These are phyloP conservation scores for Retiboletus fuscus DNA, from an alignment of 1,284 basidiomycete species.

Conservation along the genomic window DNA sequence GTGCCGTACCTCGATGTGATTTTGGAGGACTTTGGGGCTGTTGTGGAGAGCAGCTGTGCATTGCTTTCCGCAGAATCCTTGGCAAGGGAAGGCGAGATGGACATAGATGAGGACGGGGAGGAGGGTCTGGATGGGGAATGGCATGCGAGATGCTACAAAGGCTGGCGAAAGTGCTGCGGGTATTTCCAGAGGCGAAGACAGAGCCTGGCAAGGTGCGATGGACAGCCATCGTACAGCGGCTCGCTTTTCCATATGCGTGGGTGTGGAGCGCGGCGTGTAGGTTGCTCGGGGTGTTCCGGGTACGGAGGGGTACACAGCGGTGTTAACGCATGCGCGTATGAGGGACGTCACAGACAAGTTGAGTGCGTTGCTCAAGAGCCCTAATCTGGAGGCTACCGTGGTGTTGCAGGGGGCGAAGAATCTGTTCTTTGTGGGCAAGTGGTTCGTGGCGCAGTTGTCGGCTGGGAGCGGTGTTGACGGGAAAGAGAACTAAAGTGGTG, in stretches of 20 bases:
- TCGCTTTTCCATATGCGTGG: slow-evolving; percentile 96
- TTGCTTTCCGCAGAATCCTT: slow-evolving; percentile 22
- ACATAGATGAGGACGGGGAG: slow-evolving; percentile 55
- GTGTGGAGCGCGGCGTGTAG: slow-evolving; percentile 87
- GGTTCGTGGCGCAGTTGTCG: no score
- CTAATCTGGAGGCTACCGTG: slow-evolving; percentile 81
- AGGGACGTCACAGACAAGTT: no score
- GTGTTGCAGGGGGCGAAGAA: no score
- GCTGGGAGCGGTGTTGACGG: no score
- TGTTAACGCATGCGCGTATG: slow-evolving; percentile 67
- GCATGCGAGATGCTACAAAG: no score
- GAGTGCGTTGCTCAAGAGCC: no score
- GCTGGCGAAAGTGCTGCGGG: no score
- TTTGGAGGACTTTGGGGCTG: slow-evolving; percentile 68
- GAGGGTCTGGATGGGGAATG: no score
- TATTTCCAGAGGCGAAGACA: slow-evolving; percentile 61
- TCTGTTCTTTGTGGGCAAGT: slow-evolving; percentile 92
- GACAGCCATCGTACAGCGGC: no score
- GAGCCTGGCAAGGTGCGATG: slow-evolving; percentile 53
- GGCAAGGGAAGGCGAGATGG: slow-evolving; percentile 54
- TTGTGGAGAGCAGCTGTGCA: slow-evolving; percentile 63
- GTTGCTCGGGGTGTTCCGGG: slow-evolving; percentile 69
- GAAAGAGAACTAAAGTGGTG: no score
- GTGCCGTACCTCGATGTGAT: slow-evolving; percentile 64
- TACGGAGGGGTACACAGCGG: slow-evolving; percentile 30